Base-by-base conservation (phyloP, 2,329 filamentous ascomycete genomes). In the Pseudogymnoascus sp. region DNA sequence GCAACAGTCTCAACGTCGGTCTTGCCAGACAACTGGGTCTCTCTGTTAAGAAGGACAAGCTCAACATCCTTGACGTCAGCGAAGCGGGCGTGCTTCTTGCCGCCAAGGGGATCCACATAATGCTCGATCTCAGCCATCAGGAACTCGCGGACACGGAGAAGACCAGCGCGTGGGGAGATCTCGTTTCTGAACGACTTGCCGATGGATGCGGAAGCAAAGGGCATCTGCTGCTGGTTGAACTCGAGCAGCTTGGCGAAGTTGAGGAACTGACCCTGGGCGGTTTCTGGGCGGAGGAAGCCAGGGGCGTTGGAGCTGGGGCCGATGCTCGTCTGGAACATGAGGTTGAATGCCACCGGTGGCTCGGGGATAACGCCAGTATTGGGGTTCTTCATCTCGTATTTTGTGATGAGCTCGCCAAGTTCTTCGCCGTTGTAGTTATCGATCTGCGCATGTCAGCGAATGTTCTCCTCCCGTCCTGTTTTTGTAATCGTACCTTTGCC, bases 101-200 rank as follows among this genome's bases (percentile, higher is more conserved):
- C 91, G 72, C 91, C 86, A 71, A 94, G 82, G 9, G 94, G 94
- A 71, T 99, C 94, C 67, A 99, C 94, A 72, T 90, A 99, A 76
- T 99, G 94, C 79, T 99, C 94, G 69, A 99, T 96, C 77, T 99
- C 94, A 22, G 93, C 94, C 94, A 99, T 97, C 69, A 97, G 78
- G 78, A 99, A 97, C 75, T 99, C 94, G 69, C 94, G 90, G 43
- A 99, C 94, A 69, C 94, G 89, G 62, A 99, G 78, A 39, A 99
- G 86, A 76, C 94, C 94, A 65, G 90, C 85, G 61, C 94, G 86
- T 8, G 94, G 94, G 0, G 94, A 97, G 69, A 99, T 97, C 73
- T 99, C 94, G 74, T 99, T 99, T 70, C 94, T 86, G 83, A 96
- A 97, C 1, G 93, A 97, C 77, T 96, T 96, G 76, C 94, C 94